Conservation (phyloP, 108 stramenopile genomes). For the Pseudonitzschia pungens region DNA sequence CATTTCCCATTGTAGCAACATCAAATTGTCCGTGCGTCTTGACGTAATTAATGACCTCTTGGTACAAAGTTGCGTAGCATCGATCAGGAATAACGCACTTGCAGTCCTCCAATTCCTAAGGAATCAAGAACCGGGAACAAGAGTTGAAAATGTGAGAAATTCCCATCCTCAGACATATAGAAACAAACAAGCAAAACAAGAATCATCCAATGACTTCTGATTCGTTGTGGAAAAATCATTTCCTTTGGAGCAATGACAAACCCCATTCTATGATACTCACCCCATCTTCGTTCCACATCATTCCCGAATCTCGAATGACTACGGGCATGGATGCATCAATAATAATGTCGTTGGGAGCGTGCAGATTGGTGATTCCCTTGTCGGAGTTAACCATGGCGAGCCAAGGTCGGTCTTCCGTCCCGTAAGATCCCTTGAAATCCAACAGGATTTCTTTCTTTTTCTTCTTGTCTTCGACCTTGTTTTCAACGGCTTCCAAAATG, state of each 20-base stretch:
- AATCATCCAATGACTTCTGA: too few relatives aligned
- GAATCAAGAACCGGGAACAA: background rate
- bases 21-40: constrained; percentile 83
- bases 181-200: too few relatives aligned
- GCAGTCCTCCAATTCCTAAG: constrained; percentile 80
- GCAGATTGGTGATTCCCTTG: constrained; percentile 92
- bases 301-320: constrained; percentile 88
- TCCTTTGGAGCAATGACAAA: too few relatives aligned
- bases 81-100: constrained; percentile 93
- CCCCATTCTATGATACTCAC: too few relatives aligned
- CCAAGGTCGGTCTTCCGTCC: constrained; percentile 69
- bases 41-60: constrained; percentile 85
- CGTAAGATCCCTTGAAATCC: constrained; percentile 85
- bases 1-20: constrained; percentile 69
- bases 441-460: constrained; percentile 60
- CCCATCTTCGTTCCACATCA: constrained; percentile 91
- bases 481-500: constrained; percentile 61
- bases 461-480: constrained; percentile 52
- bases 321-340: constrained; percentile 94
- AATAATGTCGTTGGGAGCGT: constrained; percentile 83
- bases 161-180: background rate
- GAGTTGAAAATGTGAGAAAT: background rate
- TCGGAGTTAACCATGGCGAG: constrained; percentile 92
- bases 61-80: constrained; percentile 91
- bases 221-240: too few relatives aligned